Base-by-base conservation (phyloP, 176 grass and related monocot species). In the Rhynchospora breviuscula region DNA sequence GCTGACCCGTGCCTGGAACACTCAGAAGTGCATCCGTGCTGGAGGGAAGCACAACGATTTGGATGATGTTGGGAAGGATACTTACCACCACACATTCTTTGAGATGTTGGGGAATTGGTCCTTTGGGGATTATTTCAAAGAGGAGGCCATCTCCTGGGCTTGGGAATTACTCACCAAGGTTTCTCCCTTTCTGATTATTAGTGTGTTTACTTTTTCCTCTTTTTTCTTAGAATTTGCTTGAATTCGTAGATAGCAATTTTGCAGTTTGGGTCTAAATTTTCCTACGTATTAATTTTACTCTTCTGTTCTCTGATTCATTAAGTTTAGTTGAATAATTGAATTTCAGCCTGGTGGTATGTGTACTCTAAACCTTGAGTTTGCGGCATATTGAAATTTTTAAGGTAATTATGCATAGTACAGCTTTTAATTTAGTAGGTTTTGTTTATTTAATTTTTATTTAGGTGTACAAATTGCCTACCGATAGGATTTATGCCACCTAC, bases 51-150 rank as follows among this genome's bases (percentile, higher is more conserved):
- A 99, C 80, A 99, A 99, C 88, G 96, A 99, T 56, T 90, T 99
- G n/a, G 93, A 99, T 84, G 96, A 99, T 63, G 96, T 99, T 6
- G 96, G 96, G 3, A 99, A 99, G 83, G 96, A 99, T 81, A 99
- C 93, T 6, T 99, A 99, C 80, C 96, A 99, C 76, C 96, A 95
- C 66, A 99, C 96, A 66, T 99, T 95, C 87, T 99, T 99, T 59
- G 96, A 99, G 83, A 99, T 99, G 96, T 90, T 99, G 0, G 93
- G 96, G 17, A 99, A 93, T 67, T 99, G 93, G 96, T 99, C 93
- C 14, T 99, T 99, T 8, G 93, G 96, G 6, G 87, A 93, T 56
- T 99, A 99, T 87, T 99, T 99, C 81, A 99, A 99, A 88, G 78
- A 84, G 45, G 96, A 95, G 40, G 96, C 93, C n/a, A 95, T 95